Evolutionary conservation across 2,329 filamentous ascomycete species (phyloP).

Genomic region (Cladosporium sp.): DNA sequence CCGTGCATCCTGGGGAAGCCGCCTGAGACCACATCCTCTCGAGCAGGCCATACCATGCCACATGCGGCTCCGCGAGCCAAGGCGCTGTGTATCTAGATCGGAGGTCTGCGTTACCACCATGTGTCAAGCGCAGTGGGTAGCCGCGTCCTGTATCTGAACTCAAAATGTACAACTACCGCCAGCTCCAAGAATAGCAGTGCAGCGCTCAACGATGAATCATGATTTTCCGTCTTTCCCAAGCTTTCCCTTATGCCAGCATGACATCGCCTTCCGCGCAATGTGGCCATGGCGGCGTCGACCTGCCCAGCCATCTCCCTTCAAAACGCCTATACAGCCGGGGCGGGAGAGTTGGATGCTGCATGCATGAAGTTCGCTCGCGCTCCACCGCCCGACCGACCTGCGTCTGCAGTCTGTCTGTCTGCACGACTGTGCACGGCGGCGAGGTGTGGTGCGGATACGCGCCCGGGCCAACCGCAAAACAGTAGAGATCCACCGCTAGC

Average conservation of each 20-base stretch:
- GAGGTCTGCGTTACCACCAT: constrained; percentile 14
- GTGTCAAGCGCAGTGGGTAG: constrained; percentile 9
- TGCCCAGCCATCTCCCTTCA: constrained; percentile 9
- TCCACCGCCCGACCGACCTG: constrained; percentile 10
- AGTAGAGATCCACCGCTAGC: constrained; percentile 10
- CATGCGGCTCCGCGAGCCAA: constrained; percentile 21
- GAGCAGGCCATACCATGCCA: background rate
- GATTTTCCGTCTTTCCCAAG: background rate
- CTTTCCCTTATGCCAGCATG: constrained; percentile 4
- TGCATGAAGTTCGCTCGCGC: constrained; percentile 11
- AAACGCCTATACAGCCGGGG: constrained; percentile 9
- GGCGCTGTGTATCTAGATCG: constrained; percentile 16
- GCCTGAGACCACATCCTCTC: background rate
- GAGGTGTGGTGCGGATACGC: background rate
- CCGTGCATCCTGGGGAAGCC: constrained; percentile 14
- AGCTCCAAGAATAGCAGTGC: constrained; percentile 17
- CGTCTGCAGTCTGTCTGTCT: constrained; percentile 11
- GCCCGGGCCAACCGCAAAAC: constrained; percentile 12
- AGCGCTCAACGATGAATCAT: constrained; percentile 16
- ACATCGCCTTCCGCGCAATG: constrained; percentile 3
- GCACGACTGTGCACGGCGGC: constrained; percentile 6
- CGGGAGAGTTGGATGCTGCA: constrained; percentile 18
- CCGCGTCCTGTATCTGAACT: constrained; percentile 6
- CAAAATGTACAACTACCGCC: constrained; percentile 9
- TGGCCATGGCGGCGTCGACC: background rate